These are phyloP conservation scores for Pichia kluyveri DNA, from an alignment of 805 yeast genomes.

Conservation along the genomic window DNA sequence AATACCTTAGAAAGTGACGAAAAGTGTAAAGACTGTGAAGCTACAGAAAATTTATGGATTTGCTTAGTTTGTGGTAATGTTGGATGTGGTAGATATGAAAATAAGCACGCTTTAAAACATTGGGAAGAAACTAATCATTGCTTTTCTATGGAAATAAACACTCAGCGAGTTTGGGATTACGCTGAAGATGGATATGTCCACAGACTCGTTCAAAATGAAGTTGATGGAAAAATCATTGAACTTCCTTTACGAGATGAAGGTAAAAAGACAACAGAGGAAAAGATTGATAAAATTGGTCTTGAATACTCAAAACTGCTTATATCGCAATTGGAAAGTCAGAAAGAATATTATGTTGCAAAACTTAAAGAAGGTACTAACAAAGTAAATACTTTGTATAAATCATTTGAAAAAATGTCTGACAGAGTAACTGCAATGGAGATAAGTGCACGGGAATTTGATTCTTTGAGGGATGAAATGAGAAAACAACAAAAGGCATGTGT, in stretches of 20 bases:
- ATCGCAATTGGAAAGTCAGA: constrained; percentile 76
- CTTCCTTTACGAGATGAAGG: constrained; percentile 33
- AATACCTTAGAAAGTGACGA: constrained; percentile 20
- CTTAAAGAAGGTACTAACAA: constrained; percentile 23
- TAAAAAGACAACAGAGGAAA: constrained; percentile 26
- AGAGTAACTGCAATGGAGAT: constrained; percentile 1
- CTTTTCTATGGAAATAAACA: constrained; percentile 77
- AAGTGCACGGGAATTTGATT: neutral
- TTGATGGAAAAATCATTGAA: constrained; percentile 87
- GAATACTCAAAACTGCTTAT: constrained; percentile 76
- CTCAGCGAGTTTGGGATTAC: constrained; percentile 92
- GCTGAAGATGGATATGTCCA: constrained; percentile 89
- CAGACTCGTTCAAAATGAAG: constrained; percentile 70
- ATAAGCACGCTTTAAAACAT: constrained; percentile 80
- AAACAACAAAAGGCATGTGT: neutral
- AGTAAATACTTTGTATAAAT: neutral
- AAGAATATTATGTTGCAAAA: constrained; percentile 67
- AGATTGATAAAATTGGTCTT: constrained; percentile 49
- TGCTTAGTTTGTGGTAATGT: constrained; percentile 84
- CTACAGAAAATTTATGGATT: constrained; percentile 66
- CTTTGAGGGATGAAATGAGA: neutral
- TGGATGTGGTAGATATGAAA: constrained; percentile 87
- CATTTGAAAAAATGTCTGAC: constrained; percentile 5
- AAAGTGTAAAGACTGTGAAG: constrained; percentile 50
- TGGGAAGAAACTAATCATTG: constrained; percentile 73